Percentiles rank a stretch among this genome's conserved stretches.
These are phyloP conservation scores for Quercus mongolica DNA, from an alignment of 306 rosid species.

Conservation along the genomic window DNA sequence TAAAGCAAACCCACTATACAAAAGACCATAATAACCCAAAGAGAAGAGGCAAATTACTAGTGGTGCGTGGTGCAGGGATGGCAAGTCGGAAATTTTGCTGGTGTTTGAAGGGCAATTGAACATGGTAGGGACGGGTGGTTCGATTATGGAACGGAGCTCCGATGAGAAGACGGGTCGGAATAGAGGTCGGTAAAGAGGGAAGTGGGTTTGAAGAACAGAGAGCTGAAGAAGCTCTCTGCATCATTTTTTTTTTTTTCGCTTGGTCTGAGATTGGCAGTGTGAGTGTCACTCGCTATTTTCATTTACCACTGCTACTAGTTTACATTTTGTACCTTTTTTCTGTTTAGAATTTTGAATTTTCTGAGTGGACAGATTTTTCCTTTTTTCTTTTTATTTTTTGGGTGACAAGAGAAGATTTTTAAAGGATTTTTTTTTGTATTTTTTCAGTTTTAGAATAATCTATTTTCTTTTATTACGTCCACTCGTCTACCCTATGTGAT, in stretches of 20 bases:
- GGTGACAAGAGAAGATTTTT: no score
- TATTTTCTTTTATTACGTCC: no score
- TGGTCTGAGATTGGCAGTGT: not conserved
- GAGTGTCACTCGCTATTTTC: not conserved
- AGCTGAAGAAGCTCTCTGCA: constrained; percentile 37
- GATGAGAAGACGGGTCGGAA: constrained; percentile 30
- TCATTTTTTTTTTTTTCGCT: constrained; percentile 3
- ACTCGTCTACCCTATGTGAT: no score
- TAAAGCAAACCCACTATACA: not conserved
- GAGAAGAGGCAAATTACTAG: constrained; percentile 27
- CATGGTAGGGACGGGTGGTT: constrained; percentile 1
- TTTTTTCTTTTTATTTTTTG: no score
- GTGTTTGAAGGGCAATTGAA: constrained; percentile 26
- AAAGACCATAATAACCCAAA: not conserved
- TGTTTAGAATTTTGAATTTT: no score
- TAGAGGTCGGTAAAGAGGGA: constrained; percentile 19
- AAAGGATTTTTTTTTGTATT: no score
- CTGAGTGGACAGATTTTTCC: no score
- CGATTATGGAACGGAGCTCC: constrained; percentile 24
- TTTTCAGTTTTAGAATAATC: no score
- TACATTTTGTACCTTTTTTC: no score
- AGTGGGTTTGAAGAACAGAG: constrained; percentile 36
- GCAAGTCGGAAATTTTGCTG: constrained; percentile 29
- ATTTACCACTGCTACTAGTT: not conserved
- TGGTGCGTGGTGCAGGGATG: constrained; percentile 30